phyloP scores from a whole-genome alignment of 2,329 filamentous ascomycete species.

The Paecilomyces niveus region DNA sequence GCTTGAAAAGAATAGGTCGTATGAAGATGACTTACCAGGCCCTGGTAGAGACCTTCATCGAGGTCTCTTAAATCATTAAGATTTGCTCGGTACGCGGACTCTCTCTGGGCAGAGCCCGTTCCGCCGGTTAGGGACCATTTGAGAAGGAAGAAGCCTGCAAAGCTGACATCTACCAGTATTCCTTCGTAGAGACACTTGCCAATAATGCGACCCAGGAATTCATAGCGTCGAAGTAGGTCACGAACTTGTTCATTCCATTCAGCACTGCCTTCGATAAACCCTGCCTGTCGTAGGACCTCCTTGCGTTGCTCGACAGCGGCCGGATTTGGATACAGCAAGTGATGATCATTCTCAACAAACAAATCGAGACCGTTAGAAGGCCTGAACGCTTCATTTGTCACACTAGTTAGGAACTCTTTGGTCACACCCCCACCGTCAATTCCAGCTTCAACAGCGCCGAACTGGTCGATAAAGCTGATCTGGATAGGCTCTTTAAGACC shows the following conservation, averaged over 20 bases:
- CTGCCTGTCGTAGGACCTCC: slow-evolving; percentile 48
- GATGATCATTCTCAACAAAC: slow-evolving; percentile 79
- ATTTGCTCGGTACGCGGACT: slow-evolving; percentile 75
- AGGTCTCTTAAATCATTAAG: slow-evolving; percentile 91
- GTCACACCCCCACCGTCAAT: slow-evolving; percentile 97
- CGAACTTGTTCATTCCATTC: slow-evolving; percentile 53
- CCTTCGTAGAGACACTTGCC: slow-evolving; percentile 98
- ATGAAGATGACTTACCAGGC: slow-evolving; percentile 49
- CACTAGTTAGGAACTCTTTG: slow-evolving; percentile 89
- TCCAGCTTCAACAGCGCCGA: slow-evolving; percentile 77
- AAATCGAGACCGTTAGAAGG: slow-evolving; percentile 52
- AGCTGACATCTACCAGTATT: slow-evolving; percentile 85
- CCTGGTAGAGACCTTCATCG: slow-evolving; percentile 84
- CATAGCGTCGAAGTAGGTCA: slow-evolving; percentile 65
- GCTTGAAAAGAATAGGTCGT: background rate
- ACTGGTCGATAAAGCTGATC: slow-evolving; percentile 92
- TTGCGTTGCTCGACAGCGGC: slow-evolving; percentile 63
- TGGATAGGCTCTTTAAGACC: slow-evolving; percentile 90
- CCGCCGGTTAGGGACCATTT: slow-evolving; percentile 83
- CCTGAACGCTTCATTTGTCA: slow-evolving; percentile 78
- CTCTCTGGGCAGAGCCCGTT: slow-evolving; percentile 54
- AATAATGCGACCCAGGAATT: slow-evolving; percentile 86
- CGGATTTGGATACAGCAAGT: slow-evolving; percentile 84
- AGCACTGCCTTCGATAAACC: slow-evolving; percentile 46
- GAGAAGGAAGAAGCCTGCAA: slow-evolving; percentile 90